Evolutionary conservation across 192 early-diverging fungal species (phyloP).

Genomic region (Linnemannia hyalina): DNA sequence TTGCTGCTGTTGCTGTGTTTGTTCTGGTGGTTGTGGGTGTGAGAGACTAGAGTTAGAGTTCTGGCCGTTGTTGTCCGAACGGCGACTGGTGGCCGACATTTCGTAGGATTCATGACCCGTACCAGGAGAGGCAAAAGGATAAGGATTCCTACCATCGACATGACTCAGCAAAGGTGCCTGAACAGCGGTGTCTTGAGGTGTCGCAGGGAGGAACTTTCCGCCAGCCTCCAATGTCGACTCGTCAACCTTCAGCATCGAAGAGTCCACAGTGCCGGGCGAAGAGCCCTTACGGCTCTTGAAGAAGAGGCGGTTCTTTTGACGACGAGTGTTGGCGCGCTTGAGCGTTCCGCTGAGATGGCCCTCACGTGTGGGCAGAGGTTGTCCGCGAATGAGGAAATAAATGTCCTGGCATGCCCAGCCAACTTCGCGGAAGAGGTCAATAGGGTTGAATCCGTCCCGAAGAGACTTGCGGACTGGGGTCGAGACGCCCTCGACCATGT

Average conservation of each 20-base stretch:
- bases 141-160: conserved; percentile 20
- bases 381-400: conserved; percentile 16
- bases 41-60: conserved; percentile 2
- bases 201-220: conserved; percentile 7
- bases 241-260: not conserved
- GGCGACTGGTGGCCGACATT: not conserved
- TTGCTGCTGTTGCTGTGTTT: conserved; percentile 26
- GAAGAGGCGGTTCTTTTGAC: conserved; percentile 7
- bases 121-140: conserved; percentile 7
- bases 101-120: conserved; percentile 26
- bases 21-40: conserved; percentile 14
- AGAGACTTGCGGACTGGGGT: conserved; percentile 47
- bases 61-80: not conserved
- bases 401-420: conserved; percentile 49
- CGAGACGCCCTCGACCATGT: conserved; percentile 5
- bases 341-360: conserved; percentile 35
- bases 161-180: conserved; percentile 21
- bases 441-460: conserved; percentile 53
- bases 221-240: conserved; percentile 17
- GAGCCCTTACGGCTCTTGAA: conserved; percentile 11
- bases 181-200: not conserved
- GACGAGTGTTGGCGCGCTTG: conserved; percentile 39
- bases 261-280: not conserved
- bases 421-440: conserved; percentile 45
- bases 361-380: conserved; percentile 28